These are phyloP conservation scores for Tetrahymena malaccensis DNA, from an alignment of 73 alveolate genomes.

Conservation along the genomic window DNA sequence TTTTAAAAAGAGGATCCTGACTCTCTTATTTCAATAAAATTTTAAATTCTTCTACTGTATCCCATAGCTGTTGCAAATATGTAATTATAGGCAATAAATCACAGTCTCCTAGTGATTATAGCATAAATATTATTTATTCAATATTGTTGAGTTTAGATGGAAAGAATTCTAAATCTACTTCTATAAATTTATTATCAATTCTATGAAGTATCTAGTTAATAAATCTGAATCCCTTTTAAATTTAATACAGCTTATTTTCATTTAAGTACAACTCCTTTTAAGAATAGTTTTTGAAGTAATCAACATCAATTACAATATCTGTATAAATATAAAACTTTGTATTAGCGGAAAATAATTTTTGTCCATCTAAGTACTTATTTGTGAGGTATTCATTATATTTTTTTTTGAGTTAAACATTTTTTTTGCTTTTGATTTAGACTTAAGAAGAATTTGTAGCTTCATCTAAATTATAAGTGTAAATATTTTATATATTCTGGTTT, in stretches of 20 bases:
- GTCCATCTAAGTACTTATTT: not conserved
- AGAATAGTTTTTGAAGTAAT: not conserved
- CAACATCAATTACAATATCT: not conserved
- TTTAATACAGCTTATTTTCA: not conserved
- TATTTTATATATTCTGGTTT: too few relatives aligned
- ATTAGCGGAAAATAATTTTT: not conserved
- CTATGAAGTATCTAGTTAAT: not conserved
- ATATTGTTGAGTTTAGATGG: not conserved
- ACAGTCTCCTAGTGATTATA: not conserved
- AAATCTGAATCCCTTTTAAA: not conserved
- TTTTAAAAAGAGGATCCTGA: not conserved
- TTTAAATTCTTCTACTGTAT: not conserved
- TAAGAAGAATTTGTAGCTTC: not conserved
- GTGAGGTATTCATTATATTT: not conserved
- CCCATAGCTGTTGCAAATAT: not conserved
- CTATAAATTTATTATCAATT: not conserved
- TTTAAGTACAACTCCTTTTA: not conserved
- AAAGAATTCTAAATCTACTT: not conserved
- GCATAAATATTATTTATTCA: not conserved
- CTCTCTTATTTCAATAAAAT: not conserved
- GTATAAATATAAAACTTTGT: not conserved
- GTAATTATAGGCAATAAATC: not conserved
- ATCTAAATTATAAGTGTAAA: not conserved
- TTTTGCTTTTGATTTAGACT: too few relatives aligned
- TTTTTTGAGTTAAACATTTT: too few relatives aligned